Evolutionary conservation across 106 monocot genomes (phyloP).

Genomic region (Apostasia shenzhenica): DNA sequence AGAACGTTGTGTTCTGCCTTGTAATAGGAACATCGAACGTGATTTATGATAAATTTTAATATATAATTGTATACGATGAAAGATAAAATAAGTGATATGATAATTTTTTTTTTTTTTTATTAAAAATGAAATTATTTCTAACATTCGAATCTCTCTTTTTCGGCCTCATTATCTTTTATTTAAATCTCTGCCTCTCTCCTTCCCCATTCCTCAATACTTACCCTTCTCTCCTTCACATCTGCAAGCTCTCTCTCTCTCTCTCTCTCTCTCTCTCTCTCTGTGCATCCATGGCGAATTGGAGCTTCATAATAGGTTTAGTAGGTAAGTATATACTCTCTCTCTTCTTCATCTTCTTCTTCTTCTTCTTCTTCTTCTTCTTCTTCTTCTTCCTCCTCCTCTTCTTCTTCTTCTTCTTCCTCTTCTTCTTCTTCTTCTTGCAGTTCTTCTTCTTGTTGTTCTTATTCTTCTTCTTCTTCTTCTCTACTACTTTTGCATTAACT

Average conservation of each 20-base stretch:
- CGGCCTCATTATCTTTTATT: too few species aligned
- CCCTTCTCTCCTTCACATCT: too few species aligned
- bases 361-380: background rate
- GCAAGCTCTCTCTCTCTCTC: background rate
- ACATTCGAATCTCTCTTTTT: too few species aligned
- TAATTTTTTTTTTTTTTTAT: too few species aligned
- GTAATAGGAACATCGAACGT: too few species aligned
- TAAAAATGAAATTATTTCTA: too few species aligned
- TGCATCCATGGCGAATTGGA: constrained; percentile 25
- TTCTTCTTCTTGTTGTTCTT: background rate
- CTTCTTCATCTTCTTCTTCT: background rate
- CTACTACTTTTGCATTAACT: background rate
- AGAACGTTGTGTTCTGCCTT: too few species aligned
- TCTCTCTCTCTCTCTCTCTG: background rate
- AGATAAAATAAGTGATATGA: too few species aligned
- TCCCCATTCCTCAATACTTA: background rate
- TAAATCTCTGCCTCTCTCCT: background rate
- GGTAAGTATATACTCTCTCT: constrained; percentile 12
- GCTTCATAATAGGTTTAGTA: constrained; percentile 39
- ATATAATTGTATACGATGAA: too few species aligned
- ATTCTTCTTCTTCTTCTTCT: background rate
- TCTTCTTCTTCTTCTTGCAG: background rate
- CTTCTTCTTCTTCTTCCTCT: background rate
- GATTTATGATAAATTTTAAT: too few species aligned
- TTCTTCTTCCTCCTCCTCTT: background rate